Evolutionary conservation across 2,329 filamentous ascomycete genomes (phyloP), one percentile per base, ranked within the genome.

Genomic region (Helminthosporium solani): DNA sequence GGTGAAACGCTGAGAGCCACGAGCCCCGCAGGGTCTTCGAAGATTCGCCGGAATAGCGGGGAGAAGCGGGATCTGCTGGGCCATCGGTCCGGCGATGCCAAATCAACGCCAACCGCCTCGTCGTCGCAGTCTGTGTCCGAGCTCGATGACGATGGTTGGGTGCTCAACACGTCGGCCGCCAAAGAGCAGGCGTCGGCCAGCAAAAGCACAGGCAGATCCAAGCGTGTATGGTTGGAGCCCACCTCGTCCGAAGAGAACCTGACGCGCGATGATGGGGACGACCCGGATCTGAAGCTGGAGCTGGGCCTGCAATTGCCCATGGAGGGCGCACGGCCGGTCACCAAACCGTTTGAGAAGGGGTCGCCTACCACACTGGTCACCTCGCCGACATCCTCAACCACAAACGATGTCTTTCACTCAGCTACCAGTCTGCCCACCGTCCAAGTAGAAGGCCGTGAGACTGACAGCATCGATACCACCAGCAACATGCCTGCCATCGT

Each of bases 351-450:
- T 5, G 50, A 70, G 60, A 57, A 66, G 53, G 53, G 57, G 11
- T 60, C 64, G 20, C 72, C 75, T 33, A 54, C 49, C 9, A 56
- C 60, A 2, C 46, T 54, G 2, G 35, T 38, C 20, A 23, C 20
- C 3, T 47, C 57, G 35, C 46, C 54, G 8, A 71, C 72, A 4
- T 54, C 56, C 3, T 68, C 67, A 3, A 73, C 73, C 15, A 66
- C 67, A 4, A 70, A 72, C 49, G 72, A 75, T 9, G 61, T 73
- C 7, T 75, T 76, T 55, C 73, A 74, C 51, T 76, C 76, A 15
- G 74, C 70, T n/a, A 70, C 72, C 14, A 75, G 72, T 50, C 60
- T 79, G 40, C 76, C 77, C 23, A 74, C 76, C 41, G 70, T 82
- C 34, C 75, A 76, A 40, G 57, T 82, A 23, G 75, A 81, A 23